These are phyloP conservation scores for Sporisorium sorghi DNA, from an alignment of 1,284 basidiomycete species.

Conservation along the genomic window DNA sequence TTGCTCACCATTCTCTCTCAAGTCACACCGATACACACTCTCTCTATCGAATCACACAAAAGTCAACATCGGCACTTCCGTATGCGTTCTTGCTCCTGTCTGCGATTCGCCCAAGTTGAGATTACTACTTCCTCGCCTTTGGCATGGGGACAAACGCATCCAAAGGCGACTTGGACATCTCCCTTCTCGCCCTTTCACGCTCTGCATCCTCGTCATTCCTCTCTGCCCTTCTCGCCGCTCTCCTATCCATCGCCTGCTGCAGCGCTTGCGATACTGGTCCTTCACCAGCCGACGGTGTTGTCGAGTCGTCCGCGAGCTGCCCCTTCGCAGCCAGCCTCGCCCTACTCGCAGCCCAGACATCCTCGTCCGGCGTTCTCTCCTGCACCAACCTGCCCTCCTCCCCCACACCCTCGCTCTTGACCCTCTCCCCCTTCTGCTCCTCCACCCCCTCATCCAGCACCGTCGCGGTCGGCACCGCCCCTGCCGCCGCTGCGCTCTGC, in stretches of 20 bases:
- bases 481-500: not conserved
- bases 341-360: slow-evolving; percentile 47
- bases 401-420: not conserved
- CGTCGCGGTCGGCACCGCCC: slow-evolving; percentile 15
- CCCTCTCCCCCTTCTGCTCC: slow-evolving; percentile 5
- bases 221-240: slow-evolving; percentile 29
- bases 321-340: slow-evolving; percentile 39
- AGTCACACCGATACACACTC: not conserved
- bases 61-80: not conserved
- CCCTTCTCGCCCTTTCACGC: slow-evolving; percentile 26
- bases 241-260: slow-evolving; percentile 31
- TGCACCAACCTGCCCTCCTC: slow-evolving; percentile 11
- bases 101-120: not conserved
- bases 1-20: not conserved
- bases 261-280: slow-evolving; percentile 7
- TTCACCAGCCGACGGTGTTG: not conserved
- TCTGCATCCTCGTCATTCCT: slow-evolving; percentile 23
- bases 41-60: not conserved
- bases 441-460: slow-evolving; percentile 18
- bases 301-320: slow-evolving; percentile 4
- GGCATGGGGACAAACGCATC: slow-evolving; percentile 52
- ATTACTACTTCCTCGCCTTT: slow-evolving; percentile 13
- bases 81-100: not conserved
- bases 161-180: slow-evolving; percentile 49
- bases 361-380: slow-evolving; percentile 24